phyloP scores from a whole-genome alignment of 177 flowering plant genomes.

The Vitis hybrid region DNA sequence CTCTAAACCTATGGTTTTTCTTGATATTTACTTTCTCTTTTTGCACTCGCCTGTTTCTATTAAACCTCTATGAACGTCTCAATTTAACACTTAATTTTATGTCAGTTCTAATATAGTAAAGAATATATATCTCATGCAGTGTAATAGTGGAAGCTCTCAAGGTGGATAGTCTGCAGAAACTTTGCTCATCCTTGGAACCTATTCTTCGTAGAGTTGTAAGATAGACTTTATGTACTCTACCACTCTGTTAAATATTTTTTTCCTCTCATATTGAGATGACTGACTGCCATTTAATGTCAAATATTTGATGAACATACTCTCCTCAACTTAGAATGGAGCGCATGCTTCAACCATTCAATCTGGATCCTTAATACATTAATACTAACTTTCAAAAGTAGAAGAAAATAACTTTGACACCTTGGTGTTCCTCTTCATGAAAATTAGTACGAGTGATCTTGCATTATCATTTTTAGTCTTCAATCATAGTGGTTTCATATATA shows the following conservation, averaged over 20 bases:
- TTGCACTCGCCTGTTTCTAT: background rate
- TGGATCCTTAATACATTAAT: too few species aligned
- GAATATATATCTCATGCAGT: constrained; percentile 31
- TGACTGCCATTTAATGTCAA: background rate
- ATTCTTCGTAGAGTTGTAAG: constrained; percentile 80
- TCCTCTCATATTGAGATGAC: background rate
- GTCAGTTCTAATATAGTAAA: background rate
- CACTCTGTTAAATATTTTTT: too few species aligned
- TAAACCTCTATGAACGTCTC: background rate
- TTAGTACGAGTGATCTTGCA: background rate
- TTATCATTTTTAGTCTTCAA: background rate
- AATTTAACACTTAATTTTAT: background rate
- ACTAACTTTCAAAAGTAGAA: too few species aligned
- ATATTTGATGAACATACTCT: too few species aligned
- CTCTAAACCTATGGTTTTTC: too few species aligned
- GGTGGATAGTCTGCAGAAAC: constrained; percentile 70
- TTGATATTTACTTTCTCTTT: background rate
- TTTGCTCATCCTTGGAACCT: constrained; percentile 76
- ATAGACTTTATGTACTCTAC: background rate
- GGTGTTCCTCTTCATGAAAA: background rate
- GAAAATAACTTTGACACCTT: too few species aligned
- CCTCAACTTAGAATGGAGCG: too few species aligned
- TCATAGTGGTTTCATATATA: too few species aligned
- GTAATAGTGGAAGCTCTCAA: constrained; percentile 75
- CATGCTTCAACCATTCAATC: too few species aligned